These are phyloP conservation scores for Sabuloglossum arenarium DNA, from an alignment of 495 filamentous ascomycete species.

Conservation along the genomic window DNA sequence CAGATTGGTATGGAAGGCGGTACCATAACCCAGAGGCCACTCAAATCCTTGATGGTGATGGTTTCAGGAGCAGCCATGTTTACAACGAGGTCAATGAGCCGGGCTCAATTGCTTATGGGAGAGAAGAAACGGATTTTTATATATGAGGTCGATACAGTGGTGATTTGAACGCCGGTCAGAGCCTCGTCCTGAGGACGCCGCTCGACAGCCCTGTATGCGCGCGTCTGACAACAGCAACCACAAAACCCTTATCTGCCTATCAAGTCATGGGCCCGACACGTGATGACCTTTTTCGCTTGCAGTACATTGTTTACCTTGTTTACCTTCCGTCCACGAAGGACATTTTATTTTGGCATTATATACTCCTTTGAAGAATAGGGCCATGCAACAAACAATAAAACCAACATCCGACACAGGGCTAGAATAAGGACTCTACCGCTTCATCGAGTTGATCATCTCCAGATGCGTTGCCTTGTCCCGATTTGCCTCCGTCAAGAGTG, in stretches of 20 bases:
- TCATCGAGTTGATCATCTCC: conserved; percentile 76
- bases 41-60: conserved; percentile 51
- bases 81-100: not conserved
- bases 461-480: conserved; percentile 68
- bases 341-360: not conserved
- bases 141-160: too few species aligned
- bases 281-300: not conserved
- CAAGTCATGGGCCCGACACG: not conserved
- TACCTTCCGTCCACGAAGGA: not conserved
- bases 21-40: conserved; percentile 66
- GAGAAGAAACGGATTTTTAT: too few species aligned
- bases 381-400: not conserved
- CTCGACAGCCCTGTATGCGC: too few species aligned
- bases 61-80: conserved; percentile 68
- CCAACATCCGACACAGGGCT: not conserved
- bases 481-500: conserved; percentile 64
- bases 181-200: too few species aligned
- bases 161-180: too few species aligned
- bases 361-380: not conserved
- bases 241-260: too few species aligned
- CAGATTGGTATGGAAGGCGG: conserved; percentile 7
- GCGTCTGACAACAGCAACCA: too few species aligned
- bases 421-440: conserved; percentile 15
- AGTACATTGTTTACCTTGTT: not conserved
- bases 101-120: too few species aligned